phyloP scores from a whole-genome alignment of 2,329 filamentous ascomycete genomes.

The Trichoderma sp. region DNA sequence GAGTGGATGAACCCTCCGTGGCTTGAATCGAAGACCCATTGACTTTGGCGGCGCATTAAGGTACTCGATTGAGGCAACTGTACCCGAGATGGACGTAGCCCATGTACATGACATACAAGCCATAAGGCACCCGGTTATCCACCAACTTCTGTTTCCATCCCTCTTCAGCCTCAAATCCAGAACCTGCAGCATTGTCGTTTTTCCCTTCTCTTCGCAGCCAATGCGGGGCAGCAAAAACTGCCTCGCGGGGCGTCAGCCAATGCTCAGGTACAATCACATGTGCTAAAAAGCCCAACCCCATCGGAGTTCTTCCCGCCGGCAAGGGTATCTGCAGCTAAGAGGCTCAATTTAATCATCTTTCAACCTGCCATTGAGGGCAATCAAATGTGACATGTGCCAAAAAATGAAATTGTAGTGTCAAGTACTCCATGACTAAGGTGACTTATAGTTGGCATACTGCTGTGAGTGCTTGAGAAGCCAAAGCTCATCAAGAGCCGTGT shows the following conservation, averaged over 20 bases:
- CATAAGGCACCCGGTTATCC: not conserved
- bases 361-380: not conserved
- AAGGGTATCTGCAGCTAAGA: not conserved
- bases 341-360: not conserved
- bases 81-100: not conserved
- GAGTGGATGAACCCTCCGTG: not conserved
- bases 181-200: not conserved
- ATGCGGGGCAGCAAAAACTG: conserved; percentile 8
- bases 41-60: not conserved
- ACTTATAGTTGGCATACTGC: not conserved
- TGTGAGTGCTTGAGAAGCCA: not conserved
- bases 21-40: not conserved
- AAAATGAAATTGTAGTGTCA: not conserved
- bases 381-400: not conserved
- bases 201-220: not conserved
- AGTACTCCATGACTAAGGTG: too few relatives aligned
- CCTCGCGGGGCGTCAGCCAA: not conserved
- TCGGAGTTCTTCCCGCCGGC: not conserved
- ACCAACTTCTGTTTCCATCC: not conserved
- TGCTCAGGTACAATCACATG: not conserved
- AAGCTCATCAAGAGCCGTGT: not conserved
- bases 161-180: not conserved
- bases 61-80: not conserved
- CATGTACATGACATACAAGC: not conserved
- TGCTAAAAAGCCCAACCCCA: not conserved